A percentile compares a stretch with the other conserved stretches of the same genome.
These are phyloP conservation scores for Themeda triandra DNA, from an alignment of 176 grass and related monocot genomes.

Conservation along the genomic window DNA sequence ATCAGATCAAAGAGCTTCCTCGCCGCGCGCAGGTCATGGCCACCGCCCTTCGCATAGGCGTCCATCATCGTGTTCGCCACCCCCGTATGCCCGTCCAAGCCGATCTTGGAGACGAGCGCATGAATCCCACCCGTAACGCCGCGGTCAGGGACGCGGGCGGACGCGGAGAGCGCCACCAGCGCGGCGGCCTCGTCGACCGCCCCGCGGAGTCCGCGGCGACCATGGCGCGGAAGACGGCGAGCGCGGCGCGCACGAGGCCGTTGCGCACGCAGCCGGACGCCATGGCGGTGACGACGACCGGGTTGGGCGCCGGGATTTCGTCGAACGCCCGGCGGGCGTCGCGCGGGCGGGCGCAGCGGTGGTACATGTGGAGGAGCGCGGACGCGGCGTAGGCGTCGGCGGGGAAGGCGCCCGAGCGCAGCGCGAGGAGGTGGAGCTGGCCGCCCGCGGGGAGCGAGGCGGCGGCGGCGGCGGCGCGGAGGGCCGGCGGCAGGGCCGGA, in stretches of 20 bases:
- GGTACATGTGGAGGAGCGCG: slow-evolving; percentile 80
- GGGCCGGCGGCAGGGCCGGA: slow-evolving; percentile 51
- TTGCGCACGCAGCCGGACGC: slow-evolving; percentile 64
- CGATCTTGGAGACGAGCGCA: slow-evolving; percentile 51
- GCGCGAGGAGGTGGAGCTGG: slow-evolving; percentile 68
- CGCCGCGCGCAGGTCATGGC: slow-evolving; percentile 33
- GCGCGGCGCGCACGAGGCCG: slow-evolving; percentile 26
- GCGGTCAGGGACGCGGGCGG: slow-evolving; percentile 37
- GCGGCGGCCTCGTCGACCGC: slow-evolving; percentile 56
- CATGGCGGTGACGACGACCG: slow-evolving; percentile 71
- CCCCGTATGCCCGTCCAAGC: slow-evolving; percentile 38
- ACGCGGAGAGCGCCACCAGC: slow-evolving; percentile 57
- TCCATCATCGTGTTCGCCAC: slow-evolving; percentile 73
- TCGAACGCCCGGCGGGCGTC: slow-evolving; percentile 78
- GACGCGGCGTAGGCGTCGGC: slow-evolving; percentile 64
- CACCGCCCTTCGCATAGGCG: slow-evolving; percentile 75
- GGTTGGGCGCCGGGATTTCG: slow-evolving; percentile 56
- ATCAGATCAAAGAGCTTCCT: slow-evolving; percentile 79
- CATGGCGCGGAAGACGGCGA: slow-evolving; percentile 59
- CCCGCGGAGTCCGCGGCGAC: slow-evolving; percentile 20
- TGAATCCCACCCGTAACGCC: slow-evolving; percentile 45
- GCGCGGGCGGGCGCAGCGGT: slow-evolving; percentile 47
- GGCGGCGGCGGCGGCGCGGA: slow-evolving; percentile 53
- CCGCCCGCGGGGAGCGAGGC: slow-evolving; percentile 50
- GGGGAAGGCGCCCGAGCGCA: slow-evolving; percentile 59